Evolutionary conservation across 2,329 filamentous ascomycete species (phyloP).

Genomic region (Ophiostoma tasmaniense): DNA sequence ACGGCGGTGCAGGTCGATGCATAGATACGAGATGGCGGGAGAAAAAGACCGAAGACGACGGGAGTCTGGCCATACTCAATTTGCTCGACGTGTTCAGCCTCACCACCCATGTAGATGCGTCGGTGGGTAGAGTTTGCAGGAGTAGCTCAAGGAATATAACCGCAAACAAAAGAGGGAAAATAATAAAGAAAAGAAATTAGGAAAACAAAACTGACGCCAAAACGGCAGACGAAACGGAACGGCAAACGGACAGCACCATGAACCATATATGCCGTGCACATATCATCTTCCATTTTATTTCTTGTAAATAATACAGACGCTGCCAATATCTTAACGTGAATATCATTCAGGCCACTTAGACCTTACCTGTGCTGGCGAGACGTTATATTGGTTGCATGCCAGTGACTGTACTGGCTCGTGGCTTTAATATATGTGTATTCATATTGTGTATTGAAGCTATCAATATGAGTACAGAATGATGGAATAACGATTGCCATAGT

Average conservation of each 20-base stretch:
- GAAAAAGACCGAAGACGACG: background rate
- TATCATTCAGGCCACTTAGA: background rate
- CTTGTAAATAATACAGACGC: background rate
- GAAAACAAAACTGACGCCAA: background rate
- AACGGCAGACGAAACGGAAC: background rate
- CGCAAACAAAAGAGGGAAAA: background rate
- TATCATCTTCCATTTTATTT: background rate
- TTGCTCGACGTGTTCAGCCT: background rate
- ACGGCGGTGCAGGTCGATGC: background rate
- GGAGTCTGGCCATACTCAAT: background rate
- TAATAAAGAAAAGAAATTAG: background rate
- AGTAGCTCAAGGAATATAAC: no score
- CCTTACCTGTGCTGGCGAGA: background rate
- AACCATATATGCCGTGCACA: background rate
- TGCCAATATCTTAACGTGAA: background rate
- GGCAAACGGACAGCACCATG: background rate
- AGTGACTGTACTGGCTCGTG: background rate
- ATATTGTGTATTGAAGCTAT: background rate
- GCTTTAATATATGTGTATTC: background rate
- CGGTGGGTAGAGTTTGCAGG: background rate
- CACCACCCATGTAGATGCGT: background rate
- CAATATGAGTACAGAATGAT: background rate
- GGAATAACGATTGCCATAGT: background rate
- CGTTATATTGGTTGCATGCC: background rate
- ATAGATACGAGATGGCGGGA: background rate